Evolutionary conservation across 2,329 filamentous ascomycete genomes (phyloP).

Genomic region (Fusarium circinatum): DNA sequence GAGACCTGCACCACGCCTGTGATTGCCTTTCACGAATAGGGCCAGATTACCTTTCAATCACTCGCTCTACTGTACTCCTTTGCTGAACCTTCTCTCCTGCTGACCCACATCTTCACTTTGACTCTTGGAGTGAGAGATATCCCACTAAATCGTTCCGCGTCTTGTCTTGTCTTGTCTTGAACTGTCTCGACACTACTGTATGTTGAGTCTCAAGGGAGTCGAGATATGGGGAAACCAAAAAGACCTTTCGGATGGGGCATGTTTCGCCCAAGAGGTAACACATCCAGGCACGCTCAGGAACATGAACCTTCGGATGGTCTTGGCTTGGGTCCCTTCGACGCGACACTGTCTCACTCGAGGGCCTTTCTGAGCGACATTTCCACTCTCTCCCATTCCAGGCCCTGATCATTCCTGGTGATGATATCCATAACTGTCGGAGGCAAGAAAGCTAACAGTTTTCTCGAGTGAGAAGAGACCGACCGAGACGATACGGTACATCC

Average conservation of each 20-base stretch:
- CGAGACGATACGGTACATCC: not conserved
- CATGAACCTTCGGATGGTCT: conserved; percentile 26
- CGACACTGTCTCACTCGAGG: conserved; percentile 35
- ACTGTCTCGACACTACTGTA: not conserved
- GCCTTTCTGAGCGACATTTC: conserved; percentile 42
- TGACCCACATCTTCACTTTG: conserved; percentile 39
- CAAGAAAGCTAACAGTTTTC: conserved; percentile 24
- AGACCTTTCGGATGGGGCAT: conserved; percentile 21
- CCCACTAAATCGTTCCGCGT: not conserved
- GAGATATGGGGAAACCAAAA: conserved; percentile 15
- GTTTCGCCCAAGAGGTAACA: conserved; percentile 24
- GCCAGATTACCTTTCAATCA: conserved; percentile 13
- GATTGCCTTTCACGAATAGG: conserved; percentile 29
- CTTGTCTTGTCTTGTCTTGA: not conserved
- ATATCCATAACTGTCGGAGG: conserved; percentile 38
- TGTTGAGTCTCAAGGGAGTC: conserved; percentile 23
- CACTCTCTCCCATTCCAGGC: conserved; percentile 40
- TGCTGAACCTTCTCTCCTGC: not conserved
- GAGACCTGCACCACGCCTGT: conserved; percentile 36
- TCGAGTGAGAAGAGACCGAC: conserved; percentile 1
- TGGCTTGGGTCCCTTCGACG: conserved; percentile 34
- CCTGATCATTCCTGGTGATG: conserved; percentile 37
- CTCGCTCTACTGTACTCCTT: not conserved
- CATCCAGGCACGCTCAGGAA: conserved; percentile 34
- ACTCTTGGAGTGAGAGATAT: not conserved